These are phyloP conservation scores for Lobosporangium transversale DNA, from an alignment of 192 early-diverging fungal species.

Conservation along the genomic window DNA sequence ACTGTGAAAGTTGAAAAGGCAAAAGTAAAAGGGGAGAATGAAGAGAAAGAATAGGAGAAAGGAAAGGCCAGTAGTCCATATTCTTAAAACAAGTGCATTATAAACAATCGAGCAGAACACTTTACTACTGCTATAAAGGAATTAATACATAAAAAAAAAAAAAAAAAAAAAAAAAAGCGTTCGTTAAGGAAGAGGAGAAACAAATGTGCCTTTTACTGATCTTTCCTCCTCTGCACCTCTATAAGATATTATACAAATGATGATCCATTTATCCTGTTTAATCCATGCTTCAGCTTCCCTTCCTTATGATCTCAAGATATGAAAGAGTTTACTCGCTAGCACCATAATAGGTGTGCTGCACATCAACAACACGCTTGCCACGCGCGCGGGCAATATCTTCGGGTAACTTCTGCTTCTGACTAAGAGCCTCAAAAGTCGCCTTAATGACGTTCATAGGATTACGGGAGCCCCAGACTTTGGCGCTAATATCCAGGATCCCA, in stretches of 20 bases:
- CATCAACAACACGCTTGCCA: slow-evolving; percentile 89
- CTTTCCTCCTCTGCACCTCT: neutral
- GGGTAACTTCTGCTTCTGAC: slow-evolving; percentile 77
- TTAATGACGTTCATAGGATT: slow-evolving; percentile 99
- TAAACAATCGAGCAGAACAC: too few species aligned
- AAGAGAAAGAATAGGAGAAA: too few species aligned
- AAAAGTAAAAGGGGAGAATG: too few species aligned
- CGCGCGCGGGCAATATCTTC: slow-evolving; percentile 87
- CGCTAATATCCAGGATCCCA: slow-evolving; percentile 92
- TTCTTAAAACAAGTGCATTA: too few species aligned
- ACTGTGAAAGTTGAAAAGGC: too few species aligned
- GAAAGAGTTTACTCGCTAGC: slow-evolving; percentile 54
- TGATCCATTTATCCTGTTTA: neutral
- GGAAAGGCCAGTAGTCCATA: too few species aligned
- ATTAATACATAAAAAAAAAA: too few species aligned
- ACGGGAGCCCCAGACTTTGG: slow-evolving; percentile 90
- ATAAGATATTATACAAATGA: slow-evolving; percentile 5
- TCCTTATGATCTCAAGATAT: slow-evolving; percentile 4
- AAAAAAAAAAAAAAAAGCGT: too few species aligned
- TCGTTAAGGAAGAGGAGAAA: neutral
- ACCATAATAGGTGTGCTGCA: slow-evolving; percentile 95
- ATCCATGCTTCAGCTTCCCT: too few species aligned
- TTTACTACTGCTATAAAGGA: too few species aligned
- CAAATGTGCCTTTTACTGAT: neutral
- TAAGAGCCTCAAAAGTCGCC: slow-evolving; percentile 91